These are phyloP conservation scores for Fusarium sulawesiense DNA, from an alignment of 2,329 filamentous ascomycete species.

Conservation along the genomic window DNA sequence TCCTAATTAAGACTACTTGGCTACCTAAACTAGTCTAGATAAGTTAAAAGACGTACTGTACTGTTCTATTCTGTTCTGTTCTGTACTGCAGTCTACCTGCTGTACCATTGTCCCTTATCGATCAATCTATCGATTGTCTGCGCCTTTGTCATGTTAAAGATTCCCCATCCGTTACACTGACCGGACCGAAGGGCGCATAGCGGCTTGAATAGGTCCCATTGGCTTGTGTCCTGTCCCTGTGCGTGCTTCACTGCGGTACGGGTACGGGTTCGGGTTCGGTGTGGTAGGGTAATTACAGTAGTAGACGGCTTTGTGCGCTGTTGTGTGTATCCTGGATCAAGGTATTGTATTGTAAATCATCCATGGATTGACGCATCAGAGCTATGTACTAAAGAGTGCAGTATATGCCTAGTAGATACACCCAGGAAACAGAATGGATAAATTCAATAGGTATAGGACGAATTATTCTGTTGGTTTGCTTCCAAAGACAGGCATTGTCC, in stretches of 20 bases:
- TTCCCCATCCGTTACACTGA: conserved; percentile 29
- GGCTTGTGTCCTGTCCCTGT: conserved; percentile 15
- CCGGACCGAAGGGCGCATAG: conserved; percentile 31
- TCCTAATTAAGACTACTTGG: conserved; percentile 26
- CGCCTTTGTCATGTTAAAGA: conserved; percentile 7
- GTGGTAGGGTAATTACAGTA: conserved; percentile 12
- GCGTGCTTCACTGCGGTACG: conserved; percentile 4
- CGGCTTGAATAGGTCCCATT: conserved; percentile 1
- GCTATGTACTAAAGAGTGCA: background rate
- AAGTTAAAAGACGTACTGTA: background rate
- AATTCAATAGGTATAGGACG: background rate
- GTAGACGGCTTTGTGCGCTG: conserved; percentile 13
- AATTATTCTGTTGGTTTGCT: conserved; percentile 14
- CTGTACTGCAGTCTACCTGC: background rate
- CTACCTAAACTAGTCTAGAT: background rate
- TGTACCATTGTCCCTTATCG: conserved; percentile 1
- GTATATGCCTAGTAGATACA: background rate
- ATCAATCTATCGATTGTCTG: background rate
- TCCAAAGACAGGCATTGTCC: conserved; percentile 11
- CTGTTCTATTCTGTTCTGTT: background rate
- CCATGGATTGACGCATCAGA: conserved; percentile 6
- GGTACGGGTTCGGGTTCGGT: conserved; percentile 5
- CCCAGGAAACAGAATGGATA: conserved; percentile 6
- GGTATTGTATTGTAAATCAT: conserved; percentile 12
- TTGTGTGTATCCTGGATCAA: conserved; percentile 20